A percentile compares a stretch with the other conserved stretches of the same genome.
These are phyloP conservation scores for Diaporthe citri DNA, from an alignment of 2,329 filamentous ascomycete genomes.

Conservation along the genomic window DNA sequence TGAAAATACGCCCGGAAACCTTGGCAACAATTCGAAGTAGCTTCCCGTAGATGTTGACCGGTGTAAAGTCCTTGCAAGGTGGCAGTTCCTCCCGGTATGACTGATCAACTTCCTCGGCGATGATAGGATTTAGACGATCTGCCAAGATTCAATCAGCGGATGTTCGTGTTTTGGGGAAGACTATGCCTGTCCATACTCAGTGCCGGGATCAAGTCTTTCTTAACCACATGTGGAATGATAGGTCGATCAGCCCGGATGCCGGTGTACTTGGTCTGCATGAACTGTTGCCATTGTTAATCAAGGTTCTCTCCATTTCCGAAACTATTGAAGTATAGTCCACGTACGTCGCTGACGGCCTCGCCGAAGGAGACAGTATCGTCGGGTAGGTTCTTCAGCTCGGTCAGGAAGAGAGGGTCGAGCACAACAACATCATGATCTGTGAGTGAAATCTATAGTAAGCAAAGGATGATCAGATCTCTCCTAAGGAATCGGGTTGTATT, in stretches of 20 bases:
- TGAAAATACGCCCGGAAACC: slow-evolving; percentile 60
- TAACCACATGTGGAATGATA: slow-evolving; percentile 37
- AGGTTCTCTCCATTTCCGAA: not conserved
- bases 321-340: not conserved
- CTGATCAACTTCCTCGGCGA: slow-evolving; percentile 54
- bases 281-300: slow-evolving; percentile 6
- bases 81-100: slow-evolving; percentile 52
- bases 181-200: slow-evolving; percentile 27
- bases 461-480: not conserved
- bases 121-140: slow-evolving; percentile 52
- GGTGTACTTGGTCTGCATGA: slow-evolving; percentile 38
- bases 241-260: slow-evolving; percentile 18
- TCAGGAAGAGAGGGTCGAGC: slow-evolving; percentile 26
- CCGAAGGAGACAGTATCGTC: slow-evolving; percentile 35
- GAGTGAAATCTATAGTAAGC: not conserved
- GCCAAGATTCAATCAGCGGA: not conserved
- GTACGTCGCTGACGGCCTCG: slow-evolving; percentile 34
- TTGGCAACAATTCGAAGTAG: slow-evolving; percentile 61
- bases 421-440: slow-evolving; percentile 31
- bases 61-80: slow-evolving; percentile 54
- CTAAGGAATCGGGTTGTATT: not conserved
- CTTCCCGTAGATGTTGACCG: slow-evolving; percentile 54
- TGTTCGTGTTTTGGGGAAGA: not conserved
- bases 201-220: slow-evolving; percentile 34
- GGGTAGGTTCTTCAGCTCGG: slow-evolving; percentile 37